Base-by-base conservation (phyloP, 2,329 filamentous ascomycete genomes). In the Penicillium oxalicum region DNA sequence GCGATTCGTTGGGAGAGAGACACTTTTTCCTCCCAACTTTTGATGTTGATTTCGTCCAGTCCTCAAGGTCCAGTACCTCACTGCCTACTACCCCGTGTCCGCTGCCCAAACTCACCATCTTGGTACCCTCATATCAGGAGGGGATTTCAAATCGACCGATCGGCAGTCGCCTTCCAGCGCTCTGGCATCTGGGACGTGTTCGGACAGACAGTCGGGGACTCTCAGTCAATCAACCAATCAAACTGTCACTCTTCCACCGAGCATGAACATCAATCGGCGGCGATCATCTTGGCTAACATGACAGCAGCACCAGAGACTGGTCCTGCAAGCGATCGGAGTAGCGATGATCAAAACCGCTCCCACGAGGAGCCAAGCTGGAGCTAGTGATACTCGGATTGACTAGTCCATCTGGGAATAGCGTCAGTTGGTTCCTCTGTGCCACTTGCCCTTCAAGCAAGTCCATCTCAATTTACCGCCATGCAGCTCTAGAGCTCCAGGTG, bases 1-100 rank as follows among this genome's bases (percentile, higher is more conserved):
- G 27, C 54, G 50, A 59, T 60, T 59, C 47, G 57, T 50, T 56
- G 56, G 54, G 56, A 52, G 52, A 53, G 7, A 11, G 12, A 18
- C 25, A 12, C 28, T 34, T 32, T 32, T 7, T 32, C 29, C 29
- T 18, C 18, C 18, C 18, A 2, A 32, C 29, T 32, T 32, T 32
- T 32, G 29, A 32, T 32, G 29, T 7, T 7, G 29, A 2, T 7
- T 32, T 18, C 2, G 18, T 18, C 18, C 18, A 18, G 18, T 18
- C 18, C 18, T 18, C 18, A 18, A 18, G 18, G 18, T 18, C 18
- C 18, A 18, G 18, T 18, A 18, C 18, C 18, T 18, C 18, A 18
- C 18, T 18, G 18, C 18, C 18, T 18, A 18, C 18, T 18, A 2
- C 18, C 2, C 18, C 18, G 18, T 18, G 18, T 18, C 18, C 18